These are phyloP conservation scores for Ascochyta pisi DNA, from an alignment of 2,329 filamentous ascomycete species.

Conservation along the genomic window DNA sequence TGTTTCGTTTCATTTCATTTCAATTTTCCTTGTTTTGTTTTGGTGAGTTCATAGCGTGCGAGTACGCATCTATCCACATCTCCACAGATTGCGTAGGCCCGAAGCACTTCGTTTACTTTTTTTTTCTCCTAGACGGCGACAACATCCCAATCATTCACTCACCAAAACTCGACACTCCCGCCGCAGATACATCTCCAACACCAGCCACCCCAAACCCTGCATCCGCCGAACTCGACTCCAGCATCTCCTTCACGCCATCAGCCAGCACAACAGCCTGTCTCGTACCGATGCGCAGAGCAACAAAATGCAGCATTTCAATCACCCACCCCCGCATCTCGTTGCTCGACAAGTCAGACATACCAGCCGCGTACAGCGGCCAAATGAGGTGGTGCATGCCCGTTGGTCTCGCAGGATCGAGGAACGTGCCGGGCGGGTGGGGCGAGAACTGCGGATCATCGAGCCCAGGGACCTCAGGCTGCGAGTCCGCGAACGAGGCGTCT, in stretches of 20 bases:
- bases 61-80: too few relatives aligned
- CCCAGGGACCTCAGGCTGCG: not conserved
- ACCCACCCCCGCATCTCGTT: constrained; percentile 29
- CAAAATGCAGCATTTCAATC: constrained; percentile 30
- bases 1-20: too few relatives aligned
- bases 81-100: too few relatives aligned
- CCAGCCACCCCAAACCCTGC: not conserved
- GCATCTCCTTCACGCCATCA: constrained; percentile 5
- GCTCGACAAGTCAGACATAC: constrained; percentile 20
- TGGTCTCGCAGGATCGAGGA: constrained; percentile 24
- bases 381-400: constrained; percentile 38
- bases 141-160: too few relatives aligned
- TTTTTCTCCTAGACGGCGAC: too few relatives aligned
- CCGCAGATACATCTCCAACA: not conserved
- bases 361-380: constrained; percentile 35
- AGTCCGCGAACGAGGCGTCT: not conserved
- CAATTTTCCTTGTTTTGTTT: too few relatives aligned
- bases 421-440: constrained; percentile 33
- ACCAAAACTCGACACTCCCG: too few relatives aligned
- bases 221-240: not conserved
- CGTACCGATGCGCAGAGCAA: constrained; percentile 34
- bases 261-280: constrained; percentile 28
- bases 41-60: too few relatives aligned
- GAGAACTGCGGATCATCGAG: constrained; percentile 10
- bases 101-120: too few relatives aligned